Conservation (phyloP, 2,329 filamentous ascomycete genomes). For the Hymenoscyphus albidus region DNA sequence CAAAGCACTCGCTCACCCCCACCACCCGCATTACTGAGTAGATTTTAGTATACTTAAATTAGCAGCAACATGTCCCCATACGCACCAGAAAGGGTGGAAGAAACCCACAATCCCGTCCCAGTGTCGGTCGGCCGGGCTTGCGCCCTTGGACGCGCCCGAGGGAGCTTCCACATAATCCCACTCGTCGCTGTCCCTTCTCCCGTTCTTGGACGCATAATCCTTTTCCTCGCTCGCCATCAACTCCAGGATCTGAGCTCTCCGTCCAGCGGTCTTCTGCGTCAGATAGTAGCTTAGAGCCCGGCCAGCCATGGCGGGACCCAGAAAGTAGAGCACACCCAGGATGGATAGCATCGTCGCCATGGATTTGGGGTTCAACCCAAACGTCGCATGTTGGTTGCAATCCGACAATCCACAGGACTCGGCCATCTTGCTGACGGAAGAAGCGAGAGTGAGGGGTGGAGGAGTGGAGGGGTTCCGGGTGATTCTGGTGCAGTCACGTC, state of each 20-base stretch:
- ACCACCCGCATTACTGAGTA: slow-evolving; percentile 79
- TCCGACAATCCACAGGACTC: slow-evolving; percentile 33
- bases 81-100: slow-evolving; percentile 94
- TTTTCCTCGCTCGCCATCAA: slow-evolving; percentile 42
- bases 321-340: slow-evolving; percentile 23
- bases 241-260: slow-evolving; percentile 54
- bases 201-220: slow-evolving; percentile 22
- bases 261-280: slow-evolving; percentile 59
- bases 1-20: slow-evolving; percentile 95
- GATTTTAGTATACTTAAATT: slow-evolving; percentile 12
- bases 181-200: slow-evolving; percentile 51
- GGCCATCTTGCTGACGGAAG: slow-evolving; percentile 22
- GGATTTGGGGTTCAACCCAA: slow-evolving; percentile 33
- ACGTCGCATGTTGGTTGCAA: slow-evolving; percentile 29
- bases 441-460: background rate
- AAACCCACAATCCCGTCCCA: slow-evolving; percentile 90
- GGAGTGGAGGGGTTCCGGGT: background rate
- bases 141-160: slow-evolving; percentile 42
- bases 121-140: slow-evolving; percentile 46
- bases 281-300: slow-evolving; percentile 56
- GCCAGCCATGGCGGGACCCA: slow-evolving; percentile 35
- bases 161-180: slow-evolving; percentile 67
- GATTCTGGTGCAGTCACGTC: background rate
- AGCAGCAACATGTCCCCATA: background rate
- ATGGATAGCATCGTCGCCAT: background rate